These are phyloP conservation scores for Trifolium dubium DNA, from an alignment of 306 rosid species.

Conservation along the genomic window DNA sequence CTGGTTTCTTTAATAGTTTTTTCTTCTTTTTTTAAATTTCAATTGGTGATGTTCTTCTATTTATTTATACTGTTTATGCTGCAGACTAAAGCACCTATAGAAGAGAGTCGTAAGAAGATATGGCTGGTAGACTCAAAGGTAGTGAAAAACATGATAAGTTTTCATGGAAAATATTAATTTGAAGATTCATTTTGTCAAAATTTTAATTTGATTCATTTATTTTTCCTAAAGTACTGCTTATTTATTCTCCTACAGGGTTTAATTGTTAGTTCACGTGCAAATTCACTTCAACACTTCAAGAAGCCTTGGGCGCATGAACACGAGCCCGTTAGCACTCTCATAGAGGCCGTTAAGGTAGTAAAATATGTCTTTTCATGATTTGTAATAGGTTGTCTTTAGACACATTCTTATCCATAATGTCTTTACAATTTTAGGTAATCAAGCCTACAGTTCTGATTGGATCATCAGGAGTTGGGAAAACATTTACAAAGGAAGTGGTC, in stretches of 20 bases:
- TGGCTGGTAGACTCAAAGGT: constrained; percentile 98
- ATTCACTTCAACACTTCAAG: constrained; percentile 90
- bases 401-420: constrained; percentile 16
- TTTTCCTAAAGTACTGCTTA: constrained; percentile 2
- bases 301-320: constrained; percentile 98
- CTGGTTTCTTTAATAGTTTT: neutral
- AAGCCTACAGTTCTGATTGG: constrained; percentile 92
- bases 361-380: constrained; percentile 21
- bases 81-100: constrained; percentile 71
- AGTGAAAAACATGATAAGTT: constrained; percentile 31
- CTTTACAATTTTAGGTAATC: constrained; percentile 52
- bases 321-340: constrained; percentile 67
- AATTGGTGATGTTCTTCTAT: constrained; percentile 18
- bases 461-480: constrained; percentile 82
- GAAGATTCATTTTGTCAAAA: neutral
- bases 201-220: neutral
- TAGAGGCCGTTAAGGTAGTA: constrained; percentile 79
- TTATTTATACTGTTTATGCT: constrained; percentile 30
- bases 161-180: neutral
- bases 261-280: constrained; percentile 78
- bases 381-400: constrained; percentile 6
- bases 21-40: neutral
- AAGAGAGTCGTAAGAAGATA: constrained; percentile 85
- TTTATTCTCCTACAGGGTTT: constrained; percentile 67
- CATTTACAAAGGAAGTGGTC: constrained; percentile 86